Percentiles rank a stretch among this genome's conserved stretches.
These are phyloP conservation scores for Mycena venus DNA, from an alignment of 768 basidiomycete species.

Conservation along the genomic window DNA sequence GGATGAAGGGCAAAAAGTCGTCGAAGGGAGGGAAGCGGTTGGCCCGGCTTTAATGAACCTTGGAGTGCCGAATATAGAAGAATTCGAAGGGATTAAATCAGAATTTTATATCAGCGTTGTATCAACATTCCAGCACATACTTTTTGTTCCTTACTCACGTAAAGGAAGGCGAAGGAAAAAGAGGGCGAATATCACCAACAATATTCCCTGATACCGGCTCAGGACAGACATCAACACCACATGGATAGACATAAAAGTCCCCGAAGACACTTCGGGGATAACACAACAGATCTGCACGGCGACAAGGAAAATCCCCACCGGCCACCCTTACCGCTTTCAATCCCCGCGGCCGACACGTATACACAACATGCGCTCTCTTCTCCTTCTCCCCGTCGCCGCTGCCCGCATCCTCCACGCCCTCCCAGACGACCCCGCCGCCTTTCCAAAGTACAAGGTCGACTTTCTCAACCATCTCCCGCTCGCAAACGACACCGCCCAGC, in stretches of 20 bases:
- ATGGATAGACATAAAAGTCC: no score
- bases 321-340: not conserved
- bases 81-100: slow-evolving; percentile 51
- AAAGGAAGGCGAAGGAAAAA: slow-evolving; percentile 44
- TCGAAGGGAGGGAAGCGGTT: slow-evolving; percentile 53
- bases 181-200: not conserved
- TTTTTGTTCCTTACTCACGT: slow-evolving; percentile 68
- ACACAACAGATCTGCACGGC: not conserved
- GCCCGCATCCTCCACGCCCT: slow-evolving; percentile 74
- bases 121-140: slow-evolving; percentile 1
- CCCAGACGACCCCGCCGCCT: slow-evolving; percentile 85
- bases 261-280: no score
- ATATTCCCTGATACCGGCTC: no score
- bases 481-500: slow-evolving; percentile 76
- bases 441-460: slow-evolving; percentile 84
- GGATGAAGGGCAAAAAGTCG: slow-evolving; percentile 45
- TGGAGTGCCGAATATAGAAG: slow-evolving; percentile 80
- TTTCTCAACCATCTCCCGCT: slow-evolving; percentile 87
- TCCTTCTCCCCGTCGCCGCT: slow-evolving; percentile 44
- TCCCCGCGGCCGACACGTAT: not conserved
- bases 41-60: slow-evolving; percentile 84
- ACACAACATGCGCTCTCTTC: slow-evolving; percentile 27
- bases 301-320: not conserved
- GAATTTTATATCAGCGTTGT: not conserved
- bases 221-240: no score